Evolutionary conservation across 148 eudicot genomes (phyloP).

Genomic region (Chenopodium formosanum): DNA sequence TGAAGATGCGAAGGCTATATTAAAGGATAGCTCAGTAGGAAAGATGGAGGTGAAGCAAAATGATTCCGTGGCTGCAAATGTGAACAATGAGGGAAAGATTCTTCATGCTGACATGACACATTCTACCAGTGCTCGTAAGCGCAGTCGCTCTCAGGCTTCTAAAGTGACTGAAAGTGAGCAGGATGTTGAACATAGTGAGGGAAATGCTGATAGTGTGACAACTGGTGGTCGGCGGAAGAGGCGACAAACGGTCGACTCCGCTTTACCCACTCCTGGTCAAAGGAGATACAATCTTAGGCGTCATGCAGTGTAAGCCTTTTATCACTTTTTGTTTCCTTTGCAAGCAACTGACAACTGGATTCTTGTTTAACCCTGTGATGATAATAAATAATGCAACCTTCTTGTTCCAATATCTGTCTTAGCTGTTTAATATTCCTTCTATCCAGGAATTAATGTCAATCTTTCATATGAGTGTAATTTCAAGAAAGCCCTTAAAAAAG

Average conservation of each 20-base stretch:
- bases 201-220: slow-evolving; percentile 63
- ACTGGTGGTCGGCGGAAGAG: slow-evolving; percentile 68
- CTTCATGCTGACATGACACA: slow-evolving; percentile 30
- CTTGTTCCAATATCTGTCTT: neutral
- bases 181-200: slow-evolving; percentile 59
- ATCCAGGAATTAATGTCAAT: neutral
- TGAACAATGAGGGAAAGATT: slow-evolving; percentile 32
- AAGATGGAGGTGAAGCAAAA: slow-evolving; percentile 26
- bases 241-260: slow-evolving; percentile 51
- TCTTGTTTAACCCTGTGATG: neutral
- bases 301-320: slow-evolving; percentile 58
- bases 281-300: slow-evolving; percentile 83
- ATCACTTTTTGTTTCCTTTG: slow-evolving; percentile 1
- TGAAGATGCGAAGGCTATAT: slow-evolving; percentile 56
- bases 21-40: slow-evolving; percentile 33
- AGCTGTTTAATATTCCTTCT: neutral
- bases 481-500: neutral
- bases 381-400: neutral
- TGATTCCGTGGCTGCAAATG: slow-evolving; percentile 31
- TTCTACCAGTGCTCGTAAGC: slow-evolving; percentile 46
- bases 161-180: slow-evolving; percentile 49
- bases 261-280: slow-evolving; percentile 57
- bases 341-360: neutral
- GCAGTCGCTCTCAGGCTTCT: slow-evolving; percentile 49
- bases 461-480: neutral